A percentile compares a stretch with the other conserved stretches of the same genome.
Conservation (phyloP, 257 asterid species). For the Verbascum thapsus region DNA sequence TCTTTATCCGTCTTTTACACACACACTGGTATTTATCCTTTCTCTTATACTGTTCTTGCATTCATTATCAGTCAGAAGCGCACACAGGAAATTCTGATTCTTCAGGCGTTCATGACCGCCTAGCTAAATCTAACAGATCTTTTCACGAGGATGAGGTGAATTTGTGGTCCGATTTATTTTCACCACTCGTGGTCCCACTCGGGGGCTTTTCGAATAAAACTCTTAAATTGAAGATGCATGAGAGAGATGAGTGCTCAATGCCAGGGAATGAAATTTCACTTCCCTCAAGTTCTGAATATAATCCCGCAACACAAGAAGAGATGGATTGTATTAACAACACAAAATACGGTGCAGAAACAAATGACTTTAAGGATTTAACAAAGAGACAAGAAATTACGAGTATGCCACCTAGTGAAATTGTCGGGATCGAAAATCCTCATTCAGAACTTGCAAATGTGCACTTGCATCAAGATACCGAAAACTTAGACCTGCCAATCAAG, state of each 20-base stretch:
- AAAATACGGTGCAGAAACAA: constrained; percentile 41
- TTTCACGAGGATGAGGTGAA: constrained; percentile 42
- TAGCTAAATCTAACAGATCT: constrained; percentile 37
- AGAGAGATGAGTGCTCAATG: constrained; percentile 42
- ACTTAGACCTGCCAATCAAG: constrained; percentile 33
- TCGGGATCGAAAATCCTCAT: constrained; percentile 33
- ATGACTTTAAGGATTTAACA: constrained; percentile 32
- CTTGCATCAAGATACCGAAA: constrained; percentile 39
- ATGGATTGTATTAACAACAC: constrained; percentile 31
- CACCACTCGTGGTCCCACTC: constrained; percentile 40
- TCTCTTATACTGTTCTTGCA: constrained; percentile 33
- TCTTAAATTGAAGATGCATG: constrained; percentile 43
- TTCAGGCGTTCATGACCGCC: constrained; percentile 42
- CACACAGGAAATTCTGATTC: constrained; percentile 50
- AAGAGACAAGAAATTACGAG: constrained; percentile 34
- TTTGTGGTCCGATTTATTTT: constrained; percentile 46
- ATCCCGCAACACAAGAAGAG: constrained; percentile 38
- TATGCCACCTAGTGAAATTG: constrained; percentile 30
- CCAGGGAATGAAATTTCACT: constrained; percentile 39
- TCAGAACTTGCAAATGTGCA: constrained; percentile 36
- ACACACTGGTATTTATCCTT: constrained; percentile 6
- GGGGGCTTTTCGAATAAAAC: constrained; percentile 45
- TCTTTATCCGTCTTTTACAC: neutral
- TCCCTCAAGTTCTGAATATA: constrained; percentile 45
- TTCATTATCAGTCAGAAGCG: constrained; percentile 60